phyloP scores from a whole-genome alignment of 2,329 filamentous ascomycete species.

The Fusarium metavorans region DNA sequence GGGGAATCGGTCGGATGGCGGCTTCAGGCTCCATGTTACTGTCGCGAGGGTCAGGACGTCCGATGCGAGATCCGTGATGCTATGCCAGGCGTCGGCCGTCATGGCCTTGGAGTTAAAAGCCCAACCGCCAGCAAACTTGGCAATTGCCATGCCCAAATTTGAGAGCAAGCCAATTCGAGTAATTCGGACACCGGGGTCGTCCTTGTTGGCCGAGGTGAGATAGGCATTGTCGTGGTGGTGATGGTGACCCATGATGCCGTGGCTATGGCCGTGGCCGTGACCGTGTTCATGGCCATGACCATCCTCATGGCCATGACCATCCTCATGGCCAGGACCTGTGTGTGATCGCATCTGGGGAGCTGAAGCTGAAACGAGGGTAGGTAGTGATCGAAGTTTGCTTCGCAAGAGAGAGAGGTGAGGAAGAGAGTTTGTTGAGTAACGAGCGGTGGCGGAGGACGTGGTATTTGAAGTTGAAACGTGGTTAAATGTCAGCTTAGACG shows the following conservation, averaged over 20 bases:
- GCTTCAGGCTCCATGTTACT: constrained; percentile 91
- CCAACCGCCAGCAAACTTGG: constrained; percentile 92
- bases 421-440: constrained; percentile 31
- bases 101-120: constrained; percentile 95
- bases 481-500: constrained; percentile 32
- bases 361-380: constrained; percentile 46
- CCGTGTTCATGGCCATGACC: constrained; percentile 36
- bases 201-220: constrained; percentile 87
- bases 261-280: constrained; percentile 39
- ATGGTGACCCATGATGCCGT: constrained; percentile 62
- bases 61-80: constrained; percentile 92
- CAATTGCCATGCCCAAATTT: constrained; percentile 93
- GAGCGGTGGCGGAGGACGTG: constrained; percentile 15
- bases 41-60: constrained; percentile 95
- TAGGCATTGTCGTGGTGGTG: constrained; percentile 94
- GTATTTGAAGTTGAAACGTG: constrained; percentile 33
- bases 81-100: constrained; percentile 94
- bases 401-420: constrained; percentile 40
- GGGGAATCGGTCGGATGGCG: constrained; percentile 86
- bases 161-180: constrained; percentile 74
- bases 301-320: constrained; percentile 29
- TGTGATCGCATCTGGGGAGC: constrained; percentile 49
- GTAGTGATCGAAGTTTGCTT: constrained; percentile 33
- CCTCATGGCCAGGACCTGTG: constrained; percentile 38
- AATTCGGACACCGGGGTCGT: constrained; percentile 74